Conservation (phyloP, 495 filamentous ascomycete species). For the Articulospora tetracladia region DNA sequence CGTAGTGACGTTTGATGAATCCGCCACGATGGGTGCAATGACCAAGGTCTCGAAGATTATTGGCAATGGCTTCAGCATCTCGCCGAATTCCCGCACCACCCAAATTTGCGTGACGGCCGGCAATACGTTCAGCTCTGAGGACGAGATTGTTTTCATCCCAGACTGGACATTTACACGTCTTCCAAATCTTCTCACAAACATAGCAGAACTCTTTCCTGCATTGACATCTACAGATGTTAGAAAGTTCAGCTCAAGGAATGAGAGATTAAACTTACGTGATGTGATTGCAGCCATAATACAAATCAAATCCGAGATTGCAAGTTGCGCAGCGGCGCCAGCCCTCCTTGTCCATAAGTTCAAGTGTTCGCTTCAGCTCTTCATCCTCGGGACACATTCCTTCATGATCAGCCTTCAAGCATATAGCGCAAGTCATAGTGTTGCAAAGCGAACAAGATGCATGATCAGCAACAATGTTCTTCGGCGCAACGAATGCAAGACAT, state of each 20-base stretch:
- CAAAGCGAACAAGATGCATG: slow-evolving; percentile 34
- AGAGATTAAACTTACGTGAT: slow-evolving; percentile 16
- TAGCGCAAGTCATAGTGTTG: slow-evolving; percentile 32
- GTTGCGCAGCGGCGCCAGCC: slow-evolving; percentile 19
- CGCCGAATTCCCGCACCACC: background rate
- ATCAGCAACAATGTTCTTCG: slow-evolving; percentile 10
- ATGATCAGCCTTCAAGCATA: slow-evolving; percentile 31
- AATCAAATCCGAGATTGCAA: slow-evolving; percentile 20
- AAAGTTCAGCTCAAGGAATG: background rate
- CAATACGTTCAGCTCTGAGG: slow-evolving; percentile 12
- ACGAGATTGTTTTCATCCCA: slow-evolving; percentile 30
- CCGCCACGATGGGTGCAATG: background rate
- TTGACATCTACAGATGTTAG: slow-evolving; percentile 34
- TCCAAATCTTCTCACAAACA: slow-evolving; percentile 45
- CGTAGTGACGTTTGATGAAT: background rate
- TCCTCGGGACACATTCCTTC: slow-evolving; percentile 20
- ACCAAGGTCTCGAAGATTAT: background rate
- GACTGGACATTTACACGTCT: slow-evolving; percentile 39
- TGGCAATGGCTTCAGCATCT: background rate
- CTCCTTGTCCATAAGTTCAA: background rate
- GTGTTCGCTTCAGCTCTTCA: background rate
- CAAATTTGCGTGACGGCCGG: background rate
- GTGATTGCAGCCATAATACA: slow-evolving; percentile 24
- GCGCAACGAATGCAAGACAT: slow-evolving; percentile 23
- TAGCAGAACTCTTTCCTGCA: slow-evolving; percentile 54